Base-by-base conservation (phyloP, 2,329 filamentous ascomycete genomes). In the Verticillium zaregamsianum region DNA sequence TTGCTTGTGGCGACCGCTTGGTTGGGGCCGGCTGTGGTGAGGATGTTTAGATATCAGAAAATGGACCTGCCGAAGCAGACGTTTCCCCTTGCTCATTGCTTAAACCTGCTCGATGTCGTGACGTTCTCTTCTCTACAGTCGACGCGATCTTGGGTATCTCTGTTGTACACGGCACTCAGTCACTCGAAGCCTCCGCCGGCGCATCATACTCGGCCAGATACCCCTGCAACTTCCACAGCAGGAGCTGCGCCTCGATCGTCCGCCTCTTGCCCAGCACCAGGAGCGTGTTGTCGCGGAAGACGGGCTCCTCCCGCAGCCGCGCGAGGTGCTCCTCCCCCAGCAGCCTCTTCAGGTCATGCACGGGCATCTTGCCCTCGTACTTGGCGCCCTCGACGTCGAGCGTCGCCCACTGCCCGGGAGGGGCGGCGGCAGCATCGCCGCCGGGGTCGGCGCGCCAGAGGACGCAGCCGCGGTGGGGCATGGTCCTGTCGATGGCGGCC, bases 211-310 rank as follows among this genome's bases (percentile, higher is more conserved):
- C 59, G 9, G 61, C 63, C 37, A 86, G 56, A 66, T 84, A 88
- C 1, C 84, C 84, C 63, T 88, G 82, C 9, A 89, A 69, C 64
- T 80, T 82, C 86, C 86, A 88, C 8, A 88, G 74, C 59, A 79
- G 74, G 60, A 79, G 61, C 70, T 86, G 82, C 55, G 86, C 57
- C 15, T 76, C 70, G 25, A 77, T 69, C 73, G 75, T 63, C 72
- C 75, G 69, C 40, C 70, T 68, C 57, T 68, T 72, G 15, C 60
- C 54, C 60, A 85, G 67, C 63, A 86, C 72, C 59, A 80, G 75
- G 23, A 82, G 62, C 25, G 60, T 49, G 2, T 74, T 74, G 3
- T 64, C 60, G 11, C 37, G 57, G 37, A 66, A 67, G 9, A 65
- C 9, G 7, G 62, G 45, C 2, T 57, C 49, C 39, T 61, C 49